Conservation (phyloP, 2,329 filamentous ascomycete species). For the Ceratocystis alfenasii region DNA sequence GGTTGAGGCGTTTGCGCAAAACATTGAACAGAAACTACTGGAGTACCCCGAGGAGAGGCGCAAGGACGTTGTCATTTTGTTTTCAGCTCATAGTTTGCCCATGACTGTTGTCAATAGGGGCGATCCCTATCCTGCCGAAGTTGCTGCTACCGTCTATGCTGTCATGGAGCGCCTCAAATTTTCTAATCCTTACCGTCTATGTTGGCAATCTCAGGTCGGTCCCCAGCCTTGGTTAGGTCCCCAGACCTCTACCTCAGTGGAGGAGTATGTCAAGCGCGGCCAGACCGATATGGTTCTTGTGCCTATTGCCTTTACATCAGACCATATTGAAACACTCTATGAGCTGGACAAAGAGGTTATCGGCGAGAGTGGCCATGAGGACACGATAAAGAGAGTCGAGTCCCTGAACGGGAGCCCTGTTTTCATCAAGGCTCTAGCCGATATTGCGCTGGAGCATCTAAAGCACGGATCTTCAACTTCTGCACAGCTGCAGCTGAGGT, state of each 20-base stretch:
- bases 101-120: slow-evolving; percentile 97
- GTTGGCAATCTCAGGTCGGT: slow-evolving; percentile 97
- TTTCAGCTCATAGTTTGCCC: slow-evolving; percentile 88
- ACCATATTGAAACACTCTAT: slow-evolving; percentile 94
- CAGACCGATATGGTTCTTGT: slow-evolving; percentile 85
- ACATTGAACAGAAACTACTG: slow-evolving; percentile 73
- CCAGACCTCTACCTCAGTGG: slow-evolving; percentile 79
- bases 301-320: slow-evolving; percentile 95
- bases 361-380: slow-evolving; percentile 64
- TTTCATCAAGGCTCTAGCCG: slow-evolving; percentile 81
- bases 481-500: slow-evolving; percentile 76
- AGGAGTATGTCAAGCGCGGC: slow-evolving; percentile 78
- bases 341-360: slow-evolving; percentile 94
- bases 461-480: slow-evolving; percentile 56
- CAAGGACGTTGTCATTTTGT: slow-evolving; percentile 72
- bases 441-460: slow-evolving; percentile 73
- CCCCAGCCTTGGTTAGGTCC: slow-evolving; percentile 91
- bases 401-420: slow-evolving; percentile 81
- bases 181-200: slow-evolving; percentile 81
- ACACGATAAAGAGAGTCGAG: slow-evolving; percentile 78
- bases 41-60: slow-evolving; percentile 75
- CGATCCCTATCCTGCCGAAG: slow-evolving; percentile 89
- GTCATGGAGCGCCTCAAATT: slow-evolving; percentile 89
- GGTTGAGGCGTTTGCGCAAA: slow-evolving; percentile 81
- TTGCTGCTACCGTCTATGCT: slow-evolving; percentile 87